Percentiles rank a stretch among this genome's conserved stretches.
Evolutionary conservation across 2,329 filamentous ascomycete genomes (phyloP).

Genomic region (Arthrobotrys iridis): DNA sequence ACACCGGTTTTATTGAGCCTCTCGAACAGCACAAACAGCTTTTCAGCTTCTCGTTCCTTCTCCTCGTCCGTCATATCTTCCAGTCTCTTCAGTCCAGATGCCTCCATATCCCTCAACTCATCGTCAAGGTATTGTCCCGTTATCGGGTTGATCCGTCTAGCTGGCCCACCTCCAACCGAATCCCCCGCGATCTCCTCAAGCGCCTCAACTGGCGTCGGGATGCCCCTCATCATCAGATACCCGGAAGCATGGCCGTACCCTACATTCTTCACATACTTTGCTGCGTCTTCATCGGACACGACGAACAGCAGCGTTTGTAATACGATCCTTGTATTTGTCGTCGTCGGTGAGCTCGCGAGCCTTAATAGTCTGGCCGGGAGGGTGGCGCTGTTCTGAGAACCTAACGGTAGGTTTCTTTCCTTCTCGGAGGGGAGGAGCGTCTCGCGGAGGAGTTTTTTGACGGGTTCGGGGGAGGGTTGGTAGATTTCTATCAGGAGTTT

Average conservation of each 20-base stretch:
- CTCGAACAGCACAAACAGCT: slow-evolving; percentile 89
- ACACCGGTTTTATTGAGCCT: slow-evolving; percentile 82
- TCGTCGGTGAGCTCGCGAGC: slow-evolving; percentile 77
- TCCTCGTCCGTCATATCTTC: slow-evolving; percentile 87
- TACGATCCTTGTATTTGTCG: slow-evolving; percentile 76
- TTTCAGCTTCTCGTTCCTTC: slow-evolving; percentile 90
- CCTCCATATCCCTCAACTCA: slow-evolving; percentile 63
- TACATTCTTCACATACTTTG: slow-evolving; percentile 85
- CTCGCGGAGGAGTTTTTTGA: slow-evolving; percentile 71
- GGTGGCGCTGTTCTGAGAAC: slow-evolving; percentile 71
- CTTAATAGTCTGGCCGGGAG: slow-evolving; percentile 80
- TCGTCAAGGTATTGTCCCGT: slow-evolving; percentile 83
- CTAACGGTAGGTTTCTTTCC: slow-evolving; percentile 81
- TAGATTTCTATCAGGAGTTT: slow-evolving; percentile 77
- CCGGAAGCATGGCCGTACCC: slow-evolving; percentile 94
- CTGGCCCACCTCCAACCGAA: slow-evolving; percentile 60
- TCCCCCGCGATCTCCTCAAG: slow-evolving; percentile 58
- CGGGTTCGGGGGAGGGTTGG: slow-evolving; percentile 72
- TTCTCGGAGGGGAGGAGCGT: slow-evolving; percentile 76
- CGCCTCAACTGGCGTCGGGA: slow-evolving; percentile 76
- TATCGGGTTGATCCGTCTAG: slow-evolving; percentile 75
- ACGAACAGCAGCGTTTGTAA: slow-evolving; percentile 86
- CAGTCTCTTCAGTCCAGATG: slow-evolving; percentile 59
- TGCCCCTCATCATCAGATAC: slow-evolving; percentile 84
- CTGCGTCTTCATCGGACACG: slow-evolving; percentile 81